phyloP scores from a whole-genome alignment of 2,329 filamentous ascomycete genomes.

The Cyclaneusma minus region DNA sequence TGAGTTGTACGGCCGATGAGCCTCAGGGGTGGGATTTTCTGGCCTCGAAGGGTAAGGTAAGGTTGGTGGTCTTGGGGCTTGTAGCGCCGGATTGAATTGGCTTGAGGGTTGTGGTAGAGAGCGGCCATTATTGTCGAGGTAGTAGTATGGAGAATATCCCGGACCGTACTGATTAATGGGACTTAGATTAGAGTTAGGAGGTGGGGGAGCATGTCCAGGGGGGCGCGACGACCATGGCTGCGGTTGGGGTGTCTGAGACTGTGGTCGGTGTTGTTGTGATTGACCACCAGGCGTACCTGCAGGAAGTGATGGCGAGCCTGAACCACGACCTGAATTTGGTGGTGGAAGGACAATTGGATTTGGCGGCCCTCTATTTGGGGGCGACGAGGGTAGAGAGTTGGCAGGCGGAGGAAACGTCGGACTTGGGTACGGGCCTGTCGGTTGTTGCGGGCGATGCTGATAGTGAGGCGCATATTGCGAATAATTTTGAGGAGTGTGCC shows the following conservation, averaged over 20 bases:
- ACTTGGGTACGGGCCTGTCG: slow-evolving; percentile 11
- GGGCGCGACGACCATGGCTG: slow-evolving; percentile 9
- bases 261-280: slow-evolving; percentile 15
- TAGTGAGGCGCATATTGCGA: slow-evolving; percentile 5
- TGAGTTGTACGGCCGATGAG: too few relatives aligned
- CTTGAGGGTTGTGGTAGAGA: background rate
- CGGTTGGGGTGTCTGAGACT: slow-evolving; percentile 12
- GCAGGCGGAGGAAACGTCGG: slow-evolving; percentile 13
- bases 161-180: slow-evolving; percentile 3
- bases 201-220: slow-evolving; percentile 2
- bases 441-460: slow-evolving; percentile 6
- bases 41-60: too few relatives aligned
- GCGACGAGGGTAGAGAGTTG: slow-evolving; percentile 17
- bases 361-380: slow-evolving; percentile 10
- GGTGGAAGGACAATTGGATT: slow-evolving; percentile 12
- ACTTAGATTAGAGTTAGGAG: slow-evolving; percentile 1
- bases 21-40: too few relatives aligned
- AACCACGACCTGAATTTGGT: slow-evolving; percentile 8
- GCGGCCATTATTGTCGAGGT: slow-evolving; percentile 1
- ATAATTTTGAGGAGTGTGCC: too few relatives aligned
- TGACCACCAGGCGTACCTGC: slow-evolving; percentile 14
- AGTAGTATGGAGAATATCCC: slow-evolving; percentile 17
- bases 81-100: slow-evolving; percentile 5
- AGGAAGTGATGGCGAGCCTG: slow-evolving; percentile 7
- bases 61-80: slow-evolving; percentile 8